Evolutionary conservation across 257 asterid genomes (phyloP).

Genomic region (Hygrophila difformis): DNA sequence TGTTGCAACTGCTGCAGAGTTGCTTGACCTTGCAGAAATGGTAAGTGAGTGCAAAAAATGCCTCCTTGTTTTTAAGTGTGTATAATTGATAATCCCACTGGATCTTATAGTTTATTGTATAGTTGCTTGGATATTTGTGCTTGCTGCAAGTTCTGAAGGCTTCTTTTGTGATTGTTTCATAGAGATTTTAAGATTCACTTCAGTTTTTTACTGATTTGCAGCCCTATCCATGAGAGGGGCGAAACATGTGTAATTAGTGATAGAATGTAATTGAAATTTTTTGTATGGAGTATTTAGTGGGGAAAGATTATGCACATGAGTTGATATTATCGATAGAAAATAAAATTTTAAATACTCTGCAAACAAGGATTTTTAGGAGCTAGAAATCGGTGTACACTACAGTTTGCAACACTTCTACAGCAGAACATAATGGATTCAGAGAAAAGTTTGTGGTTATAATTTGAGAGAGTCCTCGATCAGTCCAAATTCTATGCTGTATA

Average conservation of each 20-base stretch:
- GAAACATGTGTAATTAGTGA: too few species aligned
- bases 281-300: too few species aligned
- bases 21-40: slow-evolving; percentile 89
- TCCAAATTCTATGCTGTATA: too few species aligned
- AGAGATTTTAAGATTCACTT: too few species aligned
- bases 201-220: too few species aligned
- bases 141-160: background rate
- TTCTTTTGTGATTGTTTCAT: slow-evolving; percentile 4
- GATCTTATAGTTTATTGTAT: background rate
- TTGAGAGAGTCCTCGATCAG: background rate
- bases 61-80: background rate
- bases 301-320: too few species aligned
- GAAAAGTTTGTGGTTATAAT: slow-evolving; percentile 1
- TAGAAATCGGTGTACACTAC: slow-evolving; percentile 1
- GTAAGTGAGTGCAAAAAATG: slow-evolving; percentile 27
- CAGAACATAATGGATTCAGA: background rate
- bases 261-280: too few species aligned
- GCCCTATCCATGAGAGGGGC: too few species aligned
- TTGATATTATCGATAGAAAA: too few species aligned
- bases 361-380: too few species aligned
- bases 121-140: background rate
- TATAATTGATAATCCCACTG: background rate
- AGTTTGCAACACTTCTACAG: slow-evolving; percentile 6
- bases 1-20: slow-evolving; percentile 83
- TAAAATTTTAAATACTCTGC: too few species aligned